Evolutionary conservation across 768 basidiomycete species (phyloP).

Genomic region (Calocera cornea): DNA sequence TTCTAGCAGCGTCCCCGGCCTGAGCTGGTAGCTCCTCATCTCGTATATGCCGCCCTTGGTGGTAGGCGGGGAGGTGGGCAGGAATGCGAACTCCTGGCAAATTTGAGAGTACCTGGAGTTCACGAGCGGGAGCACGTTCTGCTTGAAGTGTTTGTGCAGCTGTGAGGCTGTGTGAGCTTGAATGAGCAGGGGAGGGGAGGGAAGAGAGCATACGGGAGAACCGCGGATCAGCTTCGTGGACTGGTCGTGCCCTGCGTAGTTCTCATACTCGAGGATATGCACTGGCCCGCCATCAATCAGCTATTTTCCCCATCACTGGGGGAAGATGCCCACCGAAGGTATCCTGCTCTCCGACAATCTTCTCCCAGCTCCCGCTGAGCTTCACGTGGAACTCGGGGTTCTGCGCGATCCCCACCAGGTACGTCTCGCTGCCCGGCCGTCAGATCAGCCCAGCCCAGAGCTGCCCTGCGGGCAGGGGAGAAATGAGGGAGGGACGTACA

Average conservation of each 20-base stretch:
- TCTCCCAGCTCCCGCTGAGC: conserved; percentile 89
- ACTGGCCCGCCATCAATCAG: conserved; percentile 23
- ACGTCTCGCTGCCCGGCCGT: conserved; percentile 46
- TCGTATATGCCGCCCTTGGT: conserved; percentile 87
- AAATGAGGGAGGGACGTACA: conserved; percentile 37
- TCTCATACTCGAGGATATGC: conserved; percentile 86
- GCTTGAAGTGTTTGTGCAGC: conserved; percentile 55
- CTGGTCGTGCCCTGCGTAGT: conserved; percentile 78
- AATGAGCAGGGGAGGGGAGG: neutral
- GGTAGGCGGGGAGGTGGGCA: conserved; percentile 79
- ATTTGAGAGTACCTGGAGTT: conserved; percentile 61
- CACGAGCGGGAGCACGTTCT: conserved; percentile 59
- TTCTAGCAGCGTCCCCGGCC: conserved; percentile 80
- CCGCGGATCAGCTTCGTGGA: conserved; percentile 46
- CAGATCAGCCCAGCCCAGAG: conserved; percentile 5
- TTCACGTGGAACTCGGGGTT: conserved; percentile 67
- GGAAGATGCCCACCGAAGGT: conserved; percentile 45
- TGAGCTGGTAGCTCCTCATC: conserved; percentile 66
- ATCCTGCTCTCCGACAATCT: conserved; percentile 78
- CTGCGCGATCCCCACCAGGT: conserved; percentile 67
- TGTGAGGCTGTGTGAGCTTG: conserved; percentile 33
- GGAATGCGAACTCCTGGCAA: conserved; percentile 88
- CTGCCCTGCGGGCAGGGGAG: neutral
- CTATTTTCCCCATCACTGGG: neutral
- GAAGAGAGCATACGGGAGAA: conserved; percentile 41